Percentiles rank a stretch among this genome's conserved stretches.
phyloP scores from a whole-genome alignment of 192 early-diverging fungal species.

The Umbelopsis sp. region DNA sequence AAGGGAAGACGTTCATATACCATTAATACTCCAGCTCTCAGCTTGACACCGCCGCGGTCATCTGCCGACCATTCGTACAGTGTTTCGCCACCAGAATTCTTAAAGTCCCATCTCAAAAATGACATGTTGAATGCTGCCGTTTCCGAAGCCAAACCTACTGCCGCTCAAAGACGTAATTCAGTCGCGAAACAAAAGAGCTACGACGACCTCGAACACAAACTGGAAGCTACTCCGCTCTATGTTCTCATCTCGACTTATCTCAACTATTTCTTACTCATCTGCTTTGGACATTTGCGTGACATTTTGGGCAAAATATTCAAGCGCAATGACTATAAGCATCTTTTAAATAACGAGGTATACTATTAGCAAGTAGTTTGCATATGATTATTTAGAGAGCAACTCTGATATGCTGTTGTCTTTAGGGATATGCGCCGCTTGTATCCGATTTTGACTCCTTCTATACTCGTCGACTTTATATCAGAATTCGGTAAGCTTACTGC shows the following conservation, averaged over 20 bases:
- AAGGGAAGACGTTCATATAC: conserved; percentile 21
- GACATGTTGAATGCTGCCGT: background rate
- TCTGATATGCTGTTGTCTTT: conserved; percentile 12
- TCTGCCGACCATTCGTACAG: conserved; percentile 33
- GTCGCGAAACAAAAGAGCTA: conserved; percentile 30
- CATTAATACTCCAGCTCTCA: conserved; percentile 18
- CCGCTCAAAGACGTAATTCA: conserved; percentile 35
- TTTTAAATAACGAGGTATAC: conserved; percentile 45
- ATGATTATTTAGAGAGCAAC: background rate
- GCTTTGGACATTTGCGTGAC: conserved; percentile 84
- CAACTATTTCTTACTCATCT: conserved; percentile 82
- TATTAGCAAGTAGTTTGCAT: background rate
- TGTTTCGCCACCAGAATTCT: background rate
- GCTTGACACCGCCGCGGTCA: conserved; percentile 31
- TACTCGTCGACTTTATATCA: conserved; percentile 78
- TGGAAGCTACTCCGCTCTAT: conserved; percentile 58
- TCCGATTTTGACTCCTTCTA: conserved; percentile 94
- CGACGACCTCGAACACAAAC: conserved; percentile 43
- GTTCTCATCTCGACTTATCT: conserved; percentile 86
- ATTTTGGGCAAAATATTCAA: conserved; percentile 74
- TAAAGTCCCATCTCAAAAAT: conserved; percentile 5
- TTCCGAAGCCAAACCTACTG: conserved; percentile 15
- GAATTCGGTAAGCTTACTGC: conserved; percentile 57
- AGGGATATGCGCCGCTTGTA: conserved; percentile 83
- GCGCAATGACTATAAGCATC: conserved; percentile 63